Evolutionary conservation across 257 asterid species (phyloP), one percentile per base, ranked within the genome.

Genomic region (Dorcoceras hygrometricum): DNA sequence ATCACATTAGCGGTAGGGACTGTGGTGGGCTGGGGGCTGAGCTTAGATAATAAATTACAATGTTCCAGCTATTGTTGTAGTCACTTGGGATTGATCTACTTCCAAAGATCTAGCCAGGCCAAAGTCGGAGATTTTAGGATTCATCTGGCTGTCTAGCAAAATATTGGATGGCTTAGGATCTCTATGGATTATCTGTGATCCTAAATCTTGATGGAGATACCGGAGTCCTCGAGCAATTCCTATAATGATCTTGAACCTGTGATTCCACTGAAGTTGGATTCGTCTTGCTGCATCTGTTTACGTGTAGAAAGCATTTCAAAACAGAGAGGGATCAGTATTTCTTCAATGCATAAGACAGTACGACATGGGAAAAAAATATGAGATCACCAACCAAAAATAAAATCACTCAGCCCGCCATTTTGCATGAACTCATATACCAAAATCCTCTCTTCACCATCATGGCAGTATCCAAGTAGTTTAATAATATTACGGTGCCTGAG

Each of bases 191-290:
- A 60, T 31, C 14, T 7, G 29, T 43, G 23, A 20, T 31, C 65
- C 65, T 24, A 6, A 60, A 60, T 31, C 65, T 31, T 60, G 51
- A 60, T 60, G 51, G 31, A 60, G 65, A 60, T 60, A 60, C 5
- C 8, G 26, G 31, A 60, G 65, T n/a, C 26, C 34, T 19, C 26
- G 51, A 60, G 65, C 51, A 29, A 31, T 60, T n/a, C 65, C 50
- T 3, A 29, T 31, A 26, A 60, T 60, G 27, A 60, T 60, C 23
- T 60, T 60, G 4, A 60, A 8, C 3, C 65, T 20, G n/a, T 28
- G 22, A 24, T 11, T 60, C 48, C 65, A 60, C 14, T 16, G 26
- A 31, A 60, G 65, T 60, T 60, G 50, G 19, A 5, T 36, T 26
- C 51, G 18, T 60, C 65, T 11, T 60, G 8, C 50, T 60, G 29